Evolutionary conservation across 2,329 filamentous ascomycete species (phyloP).

Genomic region (Sporothrix pallida): DNA sequence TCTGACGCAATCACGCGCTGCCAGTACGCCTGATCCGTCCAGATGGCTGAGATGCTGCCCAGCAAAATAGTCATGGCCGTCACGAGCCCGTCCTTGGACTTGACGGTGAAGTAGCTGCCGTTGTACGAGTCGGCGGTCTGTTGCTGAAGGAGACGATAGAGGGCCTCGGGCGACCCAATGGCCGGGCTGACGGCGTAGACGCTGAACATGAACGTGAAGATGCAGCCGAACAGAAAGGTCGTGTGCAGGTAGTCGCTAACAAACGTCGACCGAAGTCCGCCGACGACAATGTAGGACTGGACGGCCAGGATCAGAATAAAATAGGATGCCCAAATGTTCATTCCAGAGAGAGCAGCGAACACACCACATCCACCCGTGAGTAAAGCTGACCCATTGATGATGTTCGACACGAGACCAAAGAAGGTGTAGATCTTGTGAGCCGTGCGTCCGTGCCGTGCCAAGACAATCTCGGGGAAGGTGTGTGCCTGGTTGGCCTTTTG

Average conservation of each 20-base stretch:
- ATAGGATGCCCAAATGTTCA: conserved; percentile 11
- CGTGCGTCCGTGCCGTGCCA: neutral
- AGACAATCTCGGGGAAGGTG: conserved; percentile 7
- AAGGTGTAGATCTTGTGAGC: conserved; percentile 13
- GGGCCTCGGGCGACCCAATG: neutral
- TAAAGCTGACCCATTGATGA: neutral
- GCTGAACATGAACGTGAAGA: conserved; percentile 15
- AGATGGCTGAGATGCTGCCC: neutral
- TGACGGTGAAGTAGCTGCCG: neutral
- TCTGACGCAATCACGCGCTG: conserved; percentile 12
- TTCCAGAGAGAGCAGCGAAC: neutral
- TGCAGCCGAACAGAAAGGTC: neutral
- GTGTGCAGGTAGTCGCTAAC: conserved; percentile 5
- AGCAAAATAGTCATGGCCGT: conserved; percentile 10
- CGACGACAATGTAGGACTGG: conserved; percentile 20
- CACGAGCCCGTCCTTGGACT: neutral
- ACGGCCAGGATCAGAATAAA: conserved; percentile 4
- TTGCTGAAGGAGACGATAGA: neutral
- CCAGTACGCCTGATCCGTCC: conserved; percentile 19
- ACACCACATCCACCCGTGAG: neutral
- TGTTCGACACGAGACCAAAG: neutral
- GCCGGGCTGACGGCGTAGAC: conserved; percentile 11
- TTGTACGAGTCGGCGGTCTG: conserved; percentile 11
- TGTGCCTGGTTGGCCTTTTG: neutral
- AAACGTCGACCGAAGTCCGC: neutral